These are phyloP conservation scores for Turritis glabra DNA, from an alignment of 345 rosid species.

Conservation along the genomic window DNA sequence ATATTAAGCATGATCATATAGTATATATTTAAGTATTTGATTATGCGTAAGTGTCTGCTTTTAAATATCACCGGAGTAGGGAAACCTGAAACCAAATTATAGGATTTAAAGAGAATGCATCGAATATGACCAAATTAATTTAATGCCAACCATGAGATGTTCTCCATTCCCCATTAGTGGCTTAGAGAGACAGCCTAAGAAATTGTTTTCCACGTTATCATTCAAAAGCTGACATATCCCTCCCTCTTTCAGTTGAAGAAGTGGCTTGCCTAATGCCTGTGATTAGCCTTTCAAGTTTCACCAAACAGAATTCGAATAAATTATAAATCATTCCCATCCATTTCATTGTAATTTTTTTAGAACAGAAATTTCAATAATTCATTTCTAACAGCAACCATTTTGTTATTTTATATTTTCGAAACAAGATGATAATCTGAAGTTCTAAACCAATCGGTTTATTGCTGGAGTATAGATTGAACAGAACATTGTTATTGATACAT, in stretches of 20 bases:
- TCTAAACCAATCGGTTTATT: no score
- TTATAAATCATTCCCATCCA: neutral
- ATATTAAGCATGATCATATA: neutral
- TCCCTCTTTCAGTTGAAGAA: constrained; percentile 8
- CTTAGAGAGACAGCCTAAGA: neutral
- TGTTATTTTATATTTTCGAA: no score
- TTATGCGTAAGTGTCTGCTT: constrained; percentile 6
- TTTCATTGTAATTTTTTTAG: neutral
- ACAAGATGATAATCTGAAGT: no score
- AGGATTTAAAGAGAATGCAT: constrained; percentile 18
- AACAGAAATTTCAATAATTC: neutral
- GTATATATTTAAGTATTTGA: neutral
- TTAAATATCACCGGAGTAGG: neutral
- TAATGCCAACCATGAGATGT: neutral
- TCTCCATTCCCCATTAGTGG: constrained; percentile 4
- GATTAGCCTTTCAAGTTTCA: constrained; percentile 8
- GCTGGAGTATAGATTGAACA: no score
- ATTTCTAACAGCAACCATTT: no score
- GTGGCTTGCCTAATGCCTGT: constrained; percentile 10
- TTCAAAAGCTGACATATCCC: constrained; percentile 8
- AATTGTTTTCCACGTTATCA: neutral
- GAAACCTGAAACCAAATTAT: constrained; percentile 11
- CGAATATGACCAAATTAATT: constrained; percentile 23
- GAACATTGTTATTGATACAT: no score
- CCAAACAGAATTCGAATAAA: neutral